These are phyloP conservation scores for Cutaneotrichosporon dermatis DNA, from an alignment of 1,284 basidiomycete species.

Conservation along the genomic window DNA sequence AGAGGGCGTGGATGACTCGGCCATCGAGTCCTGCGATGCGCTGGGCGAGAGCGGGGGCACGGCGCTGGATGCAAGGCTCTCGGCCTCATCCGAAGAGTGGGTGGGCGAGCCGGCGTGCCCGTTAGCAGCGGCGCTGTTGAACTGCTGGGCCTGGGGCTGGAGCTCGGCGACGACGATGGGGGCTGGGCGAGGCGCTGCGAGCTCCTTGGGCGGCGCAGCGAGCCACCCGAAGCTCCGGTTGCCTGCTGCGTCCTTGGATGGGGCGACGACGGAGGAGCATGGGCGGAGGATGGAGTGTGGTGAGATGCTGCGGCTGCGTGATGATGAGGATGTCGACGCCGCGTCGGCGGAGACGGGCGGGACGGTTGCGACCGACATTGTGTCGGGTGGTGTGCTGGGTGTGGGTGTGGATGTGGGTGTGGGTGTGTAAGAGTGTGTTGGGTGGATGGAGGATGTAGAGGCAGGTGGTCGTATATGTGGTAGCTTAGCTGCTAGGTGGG, in stretches of 20 bases:
- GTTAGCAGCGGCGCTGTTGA: not conserved
- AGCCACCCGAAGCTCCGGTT: slow-evolving; percentile 1
- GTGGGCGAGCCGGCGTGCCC: not conserved
- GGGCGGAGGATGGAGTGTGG: slow-evolving; percentile 17
- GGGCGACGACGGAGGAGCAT: slow-evolving; percentile 7
- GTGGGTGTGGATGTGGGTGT: no score
- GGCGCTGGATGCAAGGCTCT: not conserved
- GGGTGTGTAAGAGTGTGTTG: no score
- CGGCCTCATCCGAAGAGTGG: not conserved
- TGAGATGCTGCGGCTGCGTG: not conserved
- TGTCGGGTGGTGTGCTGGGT: no score
- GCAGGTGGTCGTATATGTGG: no score
- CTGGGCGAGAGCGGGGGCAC: not conserved
- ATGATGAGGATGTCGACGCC: not conserved
- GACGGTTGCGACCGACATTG: slow-evolving; percentile 8
- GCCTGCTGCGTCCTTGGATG: slow-evolving; percentile 5
- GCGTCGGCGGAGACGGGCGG: not conserved
- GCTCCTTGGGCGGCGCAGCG: slow-evolving; percentile 1
- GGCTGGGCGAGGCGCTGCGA: not conserved
- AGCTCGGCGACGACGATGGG: not conserved
- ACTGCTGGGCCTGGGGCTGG: not conserved
- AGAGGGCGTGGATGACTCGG: not conserved
- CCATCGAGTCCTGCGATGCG: not conserved
- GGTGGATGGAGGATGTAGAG: no score
- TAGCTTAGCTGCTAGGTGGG: no score